These are phyloP conservation scores for Cyclotella sp. DNA, from an alignment of 108 stramenopile genomes.

Conservation along the genomic window DNA sequence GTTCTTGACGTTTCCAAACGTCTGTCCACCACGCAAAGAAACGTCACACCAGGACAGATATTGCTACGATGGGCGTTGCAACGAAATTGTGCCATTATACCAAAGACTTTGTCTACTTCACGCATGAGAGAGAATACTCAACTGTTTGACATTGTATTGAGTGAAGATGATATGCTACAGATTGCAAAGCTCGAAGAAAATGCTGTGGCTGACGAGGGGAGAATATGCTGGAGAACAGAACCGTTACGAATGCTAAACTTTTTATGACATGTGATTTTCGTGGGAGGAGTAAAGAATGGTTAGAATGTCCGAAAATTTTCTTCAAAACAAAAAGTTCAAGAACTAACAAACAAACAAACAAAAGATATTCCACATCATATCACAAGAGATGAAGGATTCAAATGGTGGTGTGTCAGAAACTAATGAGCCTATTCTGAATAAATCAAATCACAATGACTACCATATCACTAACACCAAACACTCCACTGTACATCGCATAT, in stretches of 20 bases:
- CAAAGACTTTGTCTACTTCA: slow-evolving; percentile 55
- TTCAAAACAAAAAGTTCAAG: too few relatives aligned
- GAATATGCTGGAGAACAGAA: slow-evolving; percentile 79
- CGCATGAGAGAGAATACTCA: slow-evolving; percentile 69
- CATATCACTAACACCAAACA: too few relatives aligned
- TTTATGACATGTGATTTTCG: background rate
- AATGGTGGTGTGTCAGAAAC: too few relatives aligned
- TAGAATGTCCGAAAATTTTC: too few relatives aligned
- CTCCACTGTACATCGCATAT: too few relatives aligned
- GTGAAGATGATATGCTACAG: slow-evolving; percentile 35
- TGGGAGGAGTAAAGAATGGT: too few relatives aligned
- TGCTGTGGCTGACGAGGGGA: slow-evolving; percentile 39
- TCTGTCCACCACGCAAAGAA: slow-evolving; percentile 10
- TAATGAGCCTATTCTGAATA: too few relatives aligned
- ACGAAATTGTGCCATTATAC: slow-evolving; percentile 60
- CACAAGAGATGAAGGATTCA: too few relatives aligned
- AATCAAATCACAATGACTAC: too few relatives aligned
- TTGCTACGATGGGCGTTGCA: slow-evolving; percentile 74
- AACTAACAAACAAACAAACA: too few relatives aligned
- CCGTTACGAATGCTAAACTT: slow-evolving; percentile 68
- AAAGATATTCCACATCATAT: too few relatives aligned
- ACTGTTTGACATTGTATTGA: slow-evolving; percentile 52
- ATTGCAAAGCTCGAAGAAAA: slow-evolving; percentile 33
- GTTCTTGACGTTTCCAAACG: slow-evolving; percentile 57
- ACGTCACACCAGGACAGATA: slow-evolving; percentile 68